phyloP scores from a whole-genome alignment of 2,329 filamentous ascomycete genomes.

The Anthostomella pinea region DNA sequence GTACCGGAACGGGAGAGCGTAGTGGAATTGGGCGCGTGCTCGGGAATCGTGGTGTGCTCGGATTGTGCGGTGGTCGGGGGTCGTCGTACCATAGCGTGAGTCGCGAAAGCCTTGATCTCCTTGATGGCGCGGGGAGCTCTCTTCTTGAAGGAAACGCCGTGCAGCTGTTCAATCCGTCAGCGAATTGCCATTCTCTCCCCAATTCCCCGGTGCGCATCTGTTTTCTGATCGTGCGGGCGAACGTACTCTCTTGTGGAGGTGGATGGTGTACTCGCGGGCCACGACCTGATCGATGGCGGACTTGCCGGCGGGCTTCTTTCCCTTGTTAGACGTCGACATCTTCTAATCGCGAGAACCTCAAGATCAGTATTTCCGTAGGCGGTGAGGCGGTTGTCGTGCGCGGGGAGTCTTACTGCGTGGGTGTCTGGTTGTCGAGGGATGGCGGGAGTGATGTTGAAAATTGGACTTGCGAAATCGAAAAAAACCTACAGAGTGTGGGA shows the following conservation, averaged over 20 bases:
- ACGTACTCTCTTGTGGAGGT: slow-evolving; percentile 99
- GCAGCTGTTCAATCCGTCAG: slow-evolving; percentile 63
- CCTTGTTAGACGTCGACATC: slow-evolving; percentile 61
- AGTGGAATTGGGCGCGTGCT: not conserved
- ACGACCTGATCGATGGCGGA: slow-evolving; percentile 99
- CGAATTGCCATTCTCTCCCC: no score
- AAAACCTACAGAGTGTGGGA: slow-evolving; percentile 27
- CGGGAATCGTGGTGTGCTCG: not conserved
- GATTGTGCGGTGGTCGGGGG: slow-evolving; percentile 6
- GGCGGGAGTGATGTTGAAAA: slow-evolving; percentile 24
- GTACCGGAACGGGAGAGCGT: slow-evolving; percentile 1
- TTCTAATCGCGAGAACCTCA: slow-evolving; percentile 28
- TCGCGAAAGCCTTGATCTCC: slow-evolving; percentile 96
- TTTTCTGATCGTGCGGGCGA: slow-evolving; percentile 19
- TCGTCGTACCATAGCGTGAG: slow-evolving; percentile 87
- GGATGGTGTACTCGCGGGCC: slow-evolving; percentile 99
- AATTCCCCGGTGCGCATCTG: slow-evolving; percentile 4
- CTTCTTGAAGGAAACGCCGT: slow-evolving; percentile 99
- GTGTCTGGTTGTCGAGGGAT: slow-evolving; percentile 28
- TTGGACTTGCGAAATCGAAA: slow-evolving; percentile 28
- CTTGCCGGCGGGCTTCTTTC: slow-evolving; percentile 69
- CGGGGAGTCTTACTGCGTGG: slow-evolving; percentile 23
- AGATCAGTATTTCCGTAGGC: slow-evolving; percentile 10
- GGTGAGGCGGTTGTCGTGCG: slow-evolving; percentile 3
- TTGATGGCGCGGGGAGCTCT: slow-evolving; percentile 97